A percentile compares a stretch with the other conserved stretches of the same genome.
Conservation (phyloP, 2,329 filamentous ascomycete species). For the Acrocalymma vagum region DNA sequence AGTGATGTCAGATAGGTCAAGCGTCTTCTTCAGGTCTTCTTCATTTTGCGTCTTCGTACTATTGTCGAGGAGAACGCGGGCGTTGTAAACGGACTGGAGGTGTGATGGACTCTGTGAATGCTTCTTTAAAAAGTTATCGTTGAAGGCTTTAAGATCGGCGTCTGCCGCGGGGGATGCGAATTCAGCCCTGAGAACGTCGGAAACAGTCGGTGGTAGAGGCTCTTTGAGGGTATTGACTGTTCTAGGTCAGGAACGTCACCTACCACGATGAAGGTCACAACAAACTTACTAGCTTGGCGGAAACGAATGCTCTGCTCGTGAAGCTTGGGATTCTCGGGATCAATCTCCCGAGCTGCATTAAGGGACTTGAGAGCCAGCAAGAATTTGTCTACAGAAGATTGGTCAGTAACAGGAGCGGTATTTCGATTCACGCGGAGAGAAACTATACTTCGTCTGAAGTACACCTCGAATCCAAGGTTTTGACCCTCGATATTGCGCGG, state of each 20-base stretch:
- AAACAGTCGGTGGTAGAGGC: constrained; percentile 70
- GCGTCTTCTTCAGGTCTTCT: constrained; percentile 67
- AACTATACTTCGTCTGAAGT: constrained; percentile 84
- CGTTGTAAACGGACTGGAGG: constrained; percentile 69
- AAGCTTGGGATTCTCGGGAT: constrained; percentile 74
- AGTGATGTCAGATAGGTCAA: constrained; percentile 61
- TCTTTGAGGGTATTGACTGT: constrained; percentile 48
- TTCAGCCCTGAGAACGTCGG: constrained; percentile 73
- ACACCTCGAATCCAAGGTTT: constrained; percentile 88
- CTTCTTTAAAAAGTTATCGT: constrained; percentile 70
- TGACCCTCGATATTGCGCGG: constrained; percentile 84
- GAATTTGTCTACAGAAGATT: too few species aligned
- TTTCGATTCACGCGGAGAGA: too few species aligned
- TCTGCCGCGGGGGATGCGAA: constrained; percentile 68
- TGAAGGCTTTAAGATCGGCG: constrained; percentile 68
- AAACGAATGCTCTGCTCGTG: constrained; percentile 79
- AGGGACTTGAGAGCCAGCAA: constrained; percentile 88
- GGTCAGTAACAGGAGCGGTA: too few species aligned
- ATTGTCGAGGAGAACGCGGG: constrained; percentile 65
- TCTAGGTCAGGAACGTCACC: constrained; percentile 10
- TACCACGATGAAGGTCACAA: constrained; percentile 48
- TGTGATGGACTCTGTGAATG: constrained; percentile 71
- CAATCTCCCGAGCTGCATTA: constrained; percentile 74
- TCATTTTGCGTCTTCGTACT: constrained; percentile 66
- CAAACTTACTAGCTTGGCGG: constrained; percentile 61